Evolutionary conservation across 1,139 yeast species (phyloP).

Genomic region (Meyerozyma carpophila): DNA sequence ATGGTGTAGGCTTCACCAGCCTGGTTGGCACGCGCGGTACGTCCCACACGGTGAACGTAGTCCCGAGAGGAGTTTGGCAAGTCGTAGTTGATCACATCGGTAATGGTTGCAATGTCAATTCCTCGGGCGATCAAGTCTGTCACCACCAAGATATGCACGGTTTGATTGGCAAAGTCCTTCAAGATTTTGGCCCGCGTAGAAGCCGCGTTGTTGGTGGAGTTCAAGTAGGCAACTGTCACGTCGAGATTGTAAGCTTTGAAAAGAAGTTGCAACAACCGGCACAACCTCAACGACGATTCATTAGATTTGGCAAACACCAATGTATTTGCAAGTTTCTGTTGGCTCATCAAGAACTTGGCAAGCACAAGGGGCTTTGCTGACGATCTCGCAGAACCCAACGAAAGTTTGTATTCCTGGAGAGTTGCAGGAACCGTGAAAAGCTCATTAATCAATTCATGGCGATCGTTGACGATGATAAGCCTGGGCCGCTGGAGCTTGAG

Average conservation of each 20-base stretch:
- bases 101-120: conserved; percentile 68
- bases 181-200: conserved; percentile 41
- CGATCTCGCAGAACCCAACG: conserved; percentile 50
- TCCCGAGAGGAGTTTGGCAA: conserved; percentile 85
- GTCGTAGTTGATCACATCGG: conserved; percentile 83
- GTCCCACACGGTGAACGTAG: conserved; percentile 91
- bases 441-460: conserved; percentile 44
- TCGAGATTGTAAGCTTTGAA: conserved; percentile 28
- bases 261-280: conserved; percentile 53
- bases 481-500: conserved; percentile 66
- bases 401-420: conserved; percentile 47
- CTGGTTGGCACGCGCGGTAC: conserved; percentile 91
- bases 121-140: conserved; percentile 97
- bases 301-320: conserved; percentile 80
- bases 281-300: conserved; percentile 75
- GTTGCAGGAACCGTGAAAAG: conserved; percentile 51
- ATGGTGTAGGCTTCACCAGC: conserved; percentile 69
- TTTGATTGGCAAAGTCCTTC: conserved; percentile 48
- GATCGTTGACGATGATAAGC: conserved; percentile 64
- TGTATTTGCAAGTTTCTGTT: conserved; percentile 31
- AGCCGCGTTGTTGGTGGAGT: conserved; percentile 47
- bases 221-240: conserved; percentile 29
- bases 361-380: conserved; percentile 72
- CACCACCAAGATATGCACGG: conserved; percentile 59
- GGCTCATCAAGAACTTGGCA: conserved; percentile 44